phyloP scores from a whole-genome alignment of 208 protist genomes.

The Trypanosoma boissoni region DNA sequence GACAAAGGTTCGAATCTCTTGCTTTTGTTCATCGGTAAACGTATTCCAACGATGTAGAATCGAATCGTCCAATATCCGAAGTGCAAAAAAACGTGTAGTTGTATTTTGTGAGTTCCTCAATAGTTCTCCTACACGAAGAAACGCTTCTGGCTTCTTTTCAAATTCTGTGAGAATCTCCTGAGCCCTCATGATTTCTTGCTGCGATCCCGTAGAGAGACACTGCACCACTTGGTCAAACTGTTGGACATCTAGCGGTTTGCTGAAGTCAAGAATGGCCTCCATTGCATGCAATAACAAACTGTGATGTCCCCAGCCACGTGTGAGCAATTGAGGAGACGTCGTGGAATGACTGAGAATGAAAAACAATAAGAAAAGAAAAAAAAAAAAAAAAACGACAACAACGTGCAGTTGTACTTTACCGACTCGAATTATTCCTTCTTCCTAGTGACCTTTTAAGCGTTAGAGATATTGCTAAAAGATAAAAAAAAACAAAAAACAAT shows the following conservation, averaged over 20 bases:
- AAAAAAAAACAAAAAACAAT: too few species aligned
- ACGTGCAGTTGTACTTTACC: neutral
- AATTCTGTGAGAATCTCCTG: slow-evolving; percentile 89
- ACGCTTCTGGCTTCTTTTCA: slow-evolving; percentile 89
- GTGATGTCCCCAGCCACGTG: neutral
- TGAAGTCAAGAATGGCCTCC: slow-evolving; percentile 71
- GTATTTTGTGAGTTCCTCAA: slow-evolving; percentile 69
- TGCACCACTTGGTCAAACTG: slow-evolving; percentile 67
- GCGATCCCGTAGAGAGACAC: slow-evolving; percentile 45
- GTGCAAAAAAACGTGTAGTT: slow-evolving; percentile 87
- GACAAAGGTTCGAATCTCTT: slow-evolving; percentile 95
- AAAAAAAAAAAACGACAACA: slow-evolving; percentile 16
- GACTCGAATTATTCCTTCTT: too few species aligned
- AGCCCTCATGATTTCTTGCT: slow-evolving; percentile 65
- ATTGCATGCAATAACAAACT: slow-evolving; percentile 19
- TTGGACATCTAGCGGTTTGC: slow-evolving; percentile 62
- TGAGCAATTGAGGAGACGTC: slow-evolving; percentile 10
- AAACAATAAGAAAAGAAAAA: slow-evolving; percentile 10
- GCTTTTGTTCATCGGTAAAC: slow-evolving; percentile 87
- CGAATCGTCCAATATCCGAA: slow-evolving; percentile 93
- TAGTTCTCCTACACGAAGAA: slow-evolving; percentile 90
- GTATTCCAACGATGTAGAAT: slow-evolving; percentile 96
- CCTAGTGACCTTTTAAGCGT: too few species aligned
- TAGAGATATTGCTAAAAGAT: too few species aligned
- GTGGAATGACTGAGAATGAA: neutral